Base-by-base conservation (phyloP, 208 protist species). In the Trypanosoma lewisi region DNA sequence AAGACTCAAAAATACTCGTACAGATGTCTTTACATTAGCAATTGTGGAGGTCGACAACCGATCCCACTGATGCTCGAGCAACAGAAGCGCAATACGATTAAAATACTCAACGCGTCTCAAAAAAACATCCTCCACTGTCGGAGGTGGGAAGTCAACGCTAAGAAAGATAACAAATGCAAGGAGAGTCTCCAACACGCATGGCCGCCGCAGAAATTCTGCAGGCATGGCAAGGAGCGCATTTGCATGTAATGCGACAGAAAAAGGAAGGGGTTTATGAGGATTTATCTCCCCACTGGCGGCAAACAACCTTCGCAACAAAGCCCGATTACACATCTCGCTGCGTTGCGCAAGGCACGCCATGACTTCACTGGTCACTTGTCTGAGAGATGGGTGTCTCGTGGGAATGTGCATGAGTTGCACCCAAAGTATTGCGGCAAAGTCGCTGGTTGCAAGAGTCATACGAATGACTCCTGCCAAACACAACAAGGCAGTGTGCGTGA, bases 71-170 rank as follows among this genome's bases (percentile, higher is more conserved):
- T 81, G 63, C 37, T 73, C 44, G 58, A 86, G 70, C 12, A 93
- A 71, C 3, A 82, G 61, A 6, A 70, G 55, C 4, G 81, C 70
- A 45, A 90, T 56, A 7, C 72, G 67, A 63, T 86, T 86, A 60
- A 88, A 86, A 52, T 80, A 73, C 55, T 89, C 83, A 19, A 64
- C 79, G 42, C 80, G 73, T 6, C 77, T 60, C 53, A 81, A 77
- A 57, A 85, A 75, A 52, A 60, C 31, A 19, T 63, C 73, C 9
- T 69, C 70, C 23, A 85, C 58, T 0, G 27, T 28, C 23, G 49
- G 49, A n/a, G 78, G 79, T 19, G 75, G 65, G 31, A 72, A 63
- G 19, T 69, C 70, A 30, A 71, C 56, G 58, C 72, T 72, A 47
- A 85, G 47, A 28, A 31, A 44, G 4, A 51, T 53, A 21, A 70